A percentile compares a stretch with the other conserved stretches of the same genome.
These are phyloP conservation scores for Phalaenopsis equestris DNA, from an alignment of 106 monocot species.

Conservation along the genomic window DNA sequence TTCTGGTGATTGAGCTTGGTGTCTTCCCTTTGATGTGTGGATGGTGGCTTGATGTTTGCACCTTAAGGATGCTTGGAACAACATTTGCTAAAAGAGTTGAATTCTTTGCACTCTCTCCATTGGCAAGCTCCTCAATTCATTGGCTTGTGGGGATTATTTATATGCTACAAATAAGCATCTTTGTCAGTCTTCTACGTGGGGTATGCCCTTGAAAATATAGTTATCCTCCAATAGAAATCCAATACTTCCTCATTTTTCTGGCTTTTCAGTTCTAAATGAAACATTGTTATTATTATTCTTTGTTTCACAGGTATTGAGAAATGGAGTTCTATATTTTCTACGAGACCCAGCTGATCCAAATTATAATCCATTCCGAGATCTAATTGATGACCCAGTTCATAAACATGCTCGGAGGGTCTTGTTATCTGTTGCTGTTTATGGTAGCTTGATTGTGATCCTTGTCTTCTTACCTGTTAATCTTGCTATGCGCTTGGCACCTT, in stretches of 20 bases:
- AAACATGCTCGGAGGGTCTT: conserved; percentile 95
- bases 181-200: conserved; percentile 98
- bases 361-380: conserved; percentile 93
- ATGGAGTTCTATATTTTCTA: conserved; percentile 93
- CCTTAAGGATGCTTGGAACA: conserved; percentile 84
- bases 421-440: conserved; percentile 96
- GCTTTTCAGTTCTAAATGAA: neutral
- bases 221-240: neutral
- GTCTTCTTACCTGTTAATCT: conserved; percentile 96
- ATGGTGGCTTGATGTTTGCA: conserved; percentile 99
- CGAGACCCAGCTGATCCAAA: conserved; percentile 99
- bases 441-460: conserved; percentile 97
- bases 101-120: conserved; percentile 79
- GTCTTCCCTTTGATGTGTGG: conserved; percentile 98
- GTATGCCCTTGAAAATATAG: conserved; percentile 26
- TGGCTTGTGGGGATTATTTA: conserved; percentile 98
- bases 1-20: conserved; percentile 93
- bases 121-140: conserved; percentile 81
- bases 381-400: conserved; percentile 98
- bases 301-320: conserved; percentile 62
- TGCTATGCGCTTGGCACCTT: conserved; percentile 89
- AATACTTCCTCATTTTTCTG: conserved; percentile 3
- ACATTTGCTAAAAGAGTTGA: conserved; percentile 78
- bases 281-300: neutral
- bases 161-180: conserved; percentile 98